Conservation (phyloP, 2,329 filamentous ascomycete species). For the Periconia sp. region DNA sequence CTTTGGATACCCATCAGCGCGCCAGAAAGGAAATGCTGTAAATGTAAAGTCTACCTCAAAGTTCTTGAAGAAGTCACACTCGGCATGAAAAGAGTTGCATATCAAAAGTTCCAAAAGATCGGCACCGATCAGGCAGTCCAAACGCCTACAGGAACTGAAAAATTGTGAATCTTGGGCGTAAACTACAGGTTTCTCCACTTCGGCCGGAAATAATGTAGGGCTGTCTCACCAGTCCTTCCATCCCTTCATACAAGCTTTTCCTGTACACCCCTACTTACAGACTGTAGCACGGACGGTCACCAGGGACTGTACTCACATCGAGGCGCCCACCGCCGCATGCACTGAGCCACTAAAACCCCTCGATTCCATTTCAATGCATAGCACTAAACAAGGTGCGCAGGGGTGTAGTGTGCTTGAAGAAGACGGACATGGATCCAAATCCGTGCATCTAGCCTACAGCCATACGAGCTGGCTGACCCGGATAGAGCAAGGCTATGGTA, state of each 20-base stretch:
- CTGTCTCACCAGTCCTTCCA: slow-evolving; percentile 21
- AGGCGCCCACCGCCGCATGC: neutral
- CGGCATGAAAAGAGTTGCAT: no score
- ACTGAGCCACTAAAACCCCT: slow-evolving; percentile 8
- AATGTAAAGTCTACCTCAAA: no score
- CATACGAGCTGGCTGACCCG: slow-evolving; percentile 7
- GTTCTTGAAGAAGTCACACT: no score
- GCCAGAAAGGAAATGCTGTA: no score
- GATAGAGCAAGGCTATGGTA: neutral
- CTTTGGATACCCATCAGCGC: no score
- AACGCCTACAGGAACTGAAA: no score
- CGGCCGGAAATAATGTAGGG: slow-evolving; percentile 6
- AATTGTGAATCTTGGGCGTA: no score
- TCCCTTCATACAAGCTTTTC: slow-evolving; percentile 12
- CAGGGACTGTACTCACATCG: slow-evolving; percentile 14
- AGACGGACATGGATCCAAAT: slow-evolving; percentile 10
- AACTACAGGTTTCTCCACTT: neutral
- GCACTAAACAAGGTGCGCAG: slow-evolving; percentile 8
- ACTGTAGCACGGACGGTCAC: slow-evolving; percentile 10
- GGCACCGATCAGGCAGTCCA: no score
- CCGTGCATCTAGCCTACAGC: slow-evolving; percentile 7
- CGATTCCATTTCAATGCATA: slow-evolving; percentile 9
- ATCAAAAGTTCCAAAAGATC: no score
- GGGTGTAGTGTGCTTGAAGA: slow-evolving; percentile 7
- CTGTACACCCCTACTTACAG: neutral